phyloP scores from a whole-genome alignment of 345 rosid species.

The Pistacia atlantica region DNA sequence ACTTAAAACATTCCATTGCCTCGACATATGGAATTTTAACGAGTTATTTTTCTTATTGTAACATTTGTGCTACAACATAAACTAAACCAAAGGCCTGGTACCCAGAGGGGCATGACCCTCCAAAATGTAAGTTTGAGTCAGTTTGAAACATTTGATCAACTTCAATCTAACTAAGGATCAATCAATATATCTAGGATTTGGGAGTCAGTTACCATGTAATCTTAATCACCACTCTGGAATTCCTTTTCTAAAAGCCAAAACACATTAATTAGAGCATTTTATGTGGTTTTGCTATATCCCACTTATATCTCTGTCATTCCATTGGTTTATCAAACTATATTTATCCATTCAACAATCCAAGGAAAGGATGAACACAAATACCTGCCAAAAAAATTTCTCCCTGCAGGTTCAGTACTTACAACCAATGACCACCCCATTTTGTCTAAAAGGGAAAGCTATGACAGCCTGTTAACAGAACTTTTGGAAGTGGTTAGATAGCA shows the following conservation, averaged over 20 bases:
- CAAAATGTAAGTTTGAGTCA: neutral
- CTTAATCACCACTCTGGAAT: neutral
- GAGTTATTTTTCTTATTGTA: neutral
- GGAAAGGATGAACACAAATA: constrained; percentile 14
- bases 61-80: neutral
- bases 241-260: neutral
- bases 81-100: neutral
- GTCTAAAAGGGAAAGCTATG: constrained; percentile 48
- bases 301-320: neutral
- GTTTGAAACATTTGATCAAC: neutral
- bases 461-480: constrained; percentile 31
- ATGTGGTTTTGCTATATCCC: neutral
- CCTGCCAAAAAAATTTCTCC: constrained; percentile 54
- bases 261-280: neutral
- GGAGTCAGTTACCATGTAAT: neutral
- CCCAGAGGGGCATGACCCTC: neutral
- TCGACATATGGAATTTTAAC: neutral
- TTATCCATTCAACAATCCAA: neutral
- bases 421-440: constrained; percentile 41
- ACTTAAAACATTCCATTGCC: neutral
- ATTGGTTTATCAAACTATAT: neutral
- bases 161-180: constrained; percentile 4
- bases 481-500: neutral
- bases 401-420: constrained; percentile 46
- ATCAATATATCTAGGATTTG: neutral